Evolutionary conservation across 108 stramenopile species (phyloP).

Genomic region (Cylindrotheca closterium): DNA sequence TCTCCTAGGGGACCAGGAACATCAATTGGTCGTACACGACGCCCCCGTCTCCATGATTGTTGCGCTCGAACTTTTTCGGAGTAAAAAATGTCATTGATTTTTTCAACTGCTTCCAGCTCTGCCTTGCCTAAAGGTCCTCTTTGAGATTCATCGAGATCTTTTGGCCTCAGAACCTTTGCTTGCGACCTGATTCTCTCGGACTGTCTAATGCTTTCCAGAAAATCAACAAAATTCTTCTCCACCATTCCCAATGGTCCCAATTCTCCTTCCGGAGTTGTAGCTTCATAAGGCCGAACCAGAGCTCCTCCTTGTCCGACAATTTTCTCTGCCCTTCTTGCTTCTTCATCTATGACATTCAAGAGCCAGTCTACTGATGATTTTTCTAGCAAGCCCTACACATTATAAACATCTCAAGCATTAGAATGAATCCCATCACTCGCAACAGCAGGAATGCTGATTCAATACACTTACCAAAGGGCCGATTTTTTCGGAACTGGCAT

Average conservation of each 20-base stretch:
- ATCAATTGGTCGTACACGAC: constrained; percentile 73
- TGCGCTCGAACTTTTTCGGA: constrained; percentile 64
- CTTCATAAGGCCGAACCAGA: constrained; percentile 59
- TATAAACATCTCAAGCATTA: neutral
- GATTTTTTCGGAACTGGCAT: constrained; percentile 64
- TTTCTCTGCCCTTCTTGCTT: constrained; percentile 68
- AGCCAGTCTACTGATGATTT: constrained; percentile 71
- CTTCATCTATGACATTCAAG: constrained; percentile 75
- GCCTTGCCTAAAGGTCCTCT: constrained; percentile 75
- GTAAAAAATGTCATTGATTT: constrained; percentile 55
- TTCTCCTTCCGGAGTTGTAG: constrained; percentile 24
- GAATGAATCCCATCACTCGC: constrained; percentile 2
- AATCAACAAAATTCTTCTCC: constrained; percentile 62
- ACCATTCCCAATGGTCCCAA: constrained; percentile 71
- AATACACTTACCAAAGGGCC: constrained; percentile 73
- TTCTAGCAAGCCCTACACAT: constrained; percentile 64
- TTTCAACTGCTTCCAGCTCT: constrained; percentile 52
- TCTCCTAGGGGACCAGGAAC: constrained; percentile 82
- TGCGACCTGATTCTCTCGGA: constrained; percentile 65
- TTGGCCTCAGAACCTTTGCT: constrained; percentile 59
- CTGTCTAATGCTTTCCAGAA: constrained; percentile 47
- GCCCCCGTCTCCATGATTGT: constrained; percentile 56
- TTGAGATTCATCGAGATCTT: constrained; percentile 63
- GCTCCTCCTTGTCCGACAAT: constrained; percentile 69
- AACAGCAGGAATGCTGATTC: neutral